A percentile compares a stretch with the other conserved stretches of the same genome.
Evolutionary conservation across 768 basidiomycete species (phyloP).

Genomic region (Lentinula sp.): DNA sequence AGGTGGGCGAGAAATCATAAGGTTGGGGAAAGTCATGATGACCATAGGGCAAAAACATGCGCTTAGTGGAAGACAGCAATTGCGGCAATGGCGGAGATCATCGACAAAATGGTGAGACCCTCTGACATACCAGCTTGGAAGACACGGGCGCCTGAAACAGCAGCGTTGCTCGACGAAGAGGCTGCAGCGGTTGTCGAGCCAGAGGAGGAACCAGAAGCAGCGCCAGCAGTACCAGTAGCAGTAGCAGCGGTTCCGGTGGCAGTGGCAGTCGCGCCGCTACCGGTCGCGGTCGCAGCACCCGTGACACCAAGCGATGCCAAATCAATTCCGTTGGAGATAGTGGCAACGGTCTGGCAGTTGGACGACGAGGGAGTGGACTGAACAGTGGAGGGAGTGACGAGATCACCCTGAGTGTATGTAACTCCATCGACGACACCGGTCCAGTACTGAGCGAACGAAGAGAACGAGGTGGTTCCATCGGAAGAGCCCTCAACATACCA

Average conservation of each 20-base stretch:
- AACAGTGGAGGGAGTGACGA: constrained; percentile 28
- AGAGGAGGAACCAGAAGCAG: neutral
- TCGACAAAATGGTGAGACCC: constrained; percentile 15
- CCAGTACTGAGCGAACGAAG: constrained; percentile 37
- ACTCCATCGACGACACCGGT: constrained; percentile 27
- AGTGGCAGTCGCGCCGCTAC: constrained; percentile 8
- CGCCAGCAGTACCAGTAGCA: neutral
- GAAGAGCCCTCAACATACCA: constrained; percentile 37
- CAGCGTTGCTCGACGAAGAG: constrained; percentile 2
- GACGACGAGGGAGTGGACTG: constrained; percentile 31
- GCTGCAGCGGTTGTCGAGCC: neutral
- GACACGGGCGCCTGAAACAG: constrained; percentile 3
- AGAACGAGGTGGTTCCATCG: constrained; percentile 31
- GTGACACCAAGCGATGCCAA: constrained; percentile 18
- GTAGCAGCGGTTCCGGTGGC: neutral
- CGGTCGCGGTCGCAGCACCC: constrained; percentile 1
- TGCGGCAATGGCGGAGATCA: constrained; percentile 15
- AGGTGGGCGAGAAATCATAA: no score
- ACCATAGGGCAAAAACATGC: neutral
- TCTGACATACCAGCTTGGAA: constrained; percentile 12
- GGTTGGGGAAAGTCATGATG: no score
- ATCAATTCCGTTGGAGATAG: constrained; percentile 32
- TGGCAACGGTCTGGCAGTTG: constrained; percentile 30
- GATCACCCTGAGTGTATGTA: constrained; percentile 34
- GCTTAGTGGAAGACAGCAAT: neutral